Evolutionary conservation across 257 asterid genomes (phyloP), one percentile per base, ranked within the genome.

Genomic region (Nemophila menziesii): DNA sequence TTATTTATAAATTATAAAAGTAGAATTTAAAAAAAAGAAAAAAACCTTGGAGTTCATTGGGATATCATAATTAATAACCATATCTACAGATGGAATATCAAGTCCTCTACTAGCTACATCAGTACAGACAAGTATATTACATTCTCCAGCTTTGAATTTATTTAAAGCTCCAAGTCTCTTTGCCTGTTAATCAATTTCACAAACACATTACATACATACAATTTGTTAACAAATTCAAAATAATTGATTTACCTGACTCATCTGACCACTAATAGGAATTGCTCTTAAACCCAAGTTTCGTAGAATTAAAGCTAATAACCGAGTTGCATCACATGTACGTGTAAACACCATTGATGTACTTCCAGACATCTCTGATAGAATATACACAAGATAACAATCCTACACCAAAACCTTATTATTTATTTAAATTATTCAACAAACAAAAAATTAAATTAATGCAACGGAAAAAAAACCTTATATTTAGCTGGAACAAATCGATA

Each of bases 71-170:
- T 89, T 89, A 57, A 89, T 80, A 63, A 89, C 94, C 80, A 84
- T 55, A 52, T 84, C 95, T 5, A 89, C 98, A 0, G 93, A 60
- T 10, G 98, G 94, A 52, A 89, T 84, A 70, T 89, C 96, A 22
- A 89, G 87, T 42, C 98, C 98, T 72, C 95, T 82, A 69, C 92
- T 89, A 40, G 90, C 92, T 57, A 84, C 98, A 46, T 84, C 98
- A 16, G 95, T 89, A 67, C 94, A 84, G 47, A 80, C 64, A 38
- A 87, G 82, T 51, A 89, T 58, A 65, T 84, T 84, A 52, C 95
- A 76, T 48, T 89, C 94, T 55, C 95, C 92, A 8, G 87, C 77
- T 68, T 89, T 80, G 56, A 84, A 89, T 52, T 68, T 67, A 78
- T 77, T 78, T 22, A 89, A 58, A 40, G 95, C 85, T 66, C 93